phyloP scores from a whole-genome alignment of 139 green algal species.

The Chlorella sp. region DNA sequence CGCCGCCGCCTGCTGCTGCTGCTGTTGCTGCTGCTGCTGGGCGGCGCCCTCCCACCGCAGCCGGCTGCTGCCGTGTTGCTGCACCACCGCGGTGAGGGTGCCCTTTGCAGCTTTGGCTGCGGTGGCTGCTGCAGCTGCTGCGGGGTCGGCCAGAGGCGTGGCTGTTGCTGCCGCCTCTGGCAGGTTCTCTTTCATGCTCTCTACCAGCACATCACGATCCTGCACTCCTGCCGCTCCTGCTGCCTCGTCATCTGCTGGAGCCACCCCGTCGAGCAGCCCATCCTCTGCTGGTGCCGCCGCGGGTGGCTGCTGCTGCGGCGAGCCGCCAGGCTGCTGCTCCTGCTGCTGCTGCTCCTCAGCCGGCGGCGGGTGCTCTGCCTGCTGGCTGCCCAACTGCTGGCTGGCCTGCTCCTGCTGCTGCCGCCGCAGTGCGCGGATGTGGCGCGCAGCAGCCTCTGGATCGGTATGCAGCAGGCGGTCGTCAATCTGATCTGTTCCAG shows the following conservation, averaged over 20 bases:
- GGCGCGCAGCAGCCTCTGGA: slow-evolving; percentile 20
- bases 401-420: background rate
- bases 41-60: background rate
- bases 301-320: background rate
- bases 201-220: background rate
- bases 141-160: no score
- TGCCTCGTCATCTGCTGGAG: no score
- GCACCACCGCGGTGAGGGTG: background rate
- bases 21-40: background rate
- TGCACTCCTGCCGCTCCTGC: background rate
- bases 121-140: slow-evolving; percentile 19
- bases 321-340: background rate
- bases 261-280: background rate
- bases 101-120: slow-evolving; percentile 3
- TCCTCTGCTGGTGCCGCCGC: background rate
- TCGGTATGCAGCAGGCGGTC: slow-evolving; percentile 13
- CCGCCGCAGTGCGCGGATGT: slow-evolving; percentile 1
- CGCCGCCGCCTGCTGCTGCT: background rate
- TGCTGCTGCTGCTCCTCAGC: background rate
- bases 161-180: slow-evolving; percentile 1
- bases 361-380: background rate
- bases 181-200: slow-evolving; percentile 36
- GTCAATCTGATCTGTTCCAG: background rate
- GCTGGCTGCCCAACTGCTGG: background rate
- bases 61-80: slow-evolving; percentile 5